Evolutionary conservation across 2,329 filamentous ascomycete genomes (phyloP).

Genomic region (Phyllosticta ampelicida): DNA sequence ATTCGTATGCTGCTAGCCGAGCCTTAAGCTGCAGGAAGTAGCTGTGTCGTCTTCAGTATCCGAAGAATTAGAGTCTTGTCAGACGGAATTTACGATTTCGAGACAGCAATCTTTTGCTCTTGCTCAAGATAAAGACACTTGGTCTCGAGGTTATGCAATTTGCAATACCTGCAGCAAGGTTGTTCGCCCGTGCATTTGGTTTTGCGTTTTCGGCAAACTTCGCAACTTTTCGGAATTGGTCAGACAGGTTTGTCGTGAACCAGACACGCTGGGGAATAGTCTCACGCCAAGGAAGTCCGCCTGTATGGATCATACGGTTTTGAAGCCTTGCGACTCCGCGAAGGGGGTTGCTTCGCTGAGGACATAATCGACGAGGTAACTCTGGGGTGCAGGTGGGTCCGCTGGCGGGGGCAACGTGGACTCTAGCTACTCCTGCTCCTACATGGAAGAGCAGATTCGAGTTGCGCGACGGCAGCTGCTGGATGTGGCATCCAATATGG

Average conservation of each 20-base stretch:
- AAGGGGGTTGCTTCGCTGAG: slow-evolving; percentile 2
- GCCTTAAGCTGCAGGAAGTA: slow-evolving; percentile 15
- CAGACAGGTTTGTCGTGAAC: neutral
- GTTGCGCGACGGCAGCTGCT: neutral
- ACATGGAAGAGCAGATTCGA: neutral
- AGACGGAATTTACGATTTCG: slow-evolving; percentile 13
- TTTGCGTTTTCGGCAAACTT: slow-evolving; percentile 16
- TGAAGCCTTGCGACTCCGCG: slow-evolving; percentile 17
- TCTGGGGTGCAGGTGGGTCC: neutral
- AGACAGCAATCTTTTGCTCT: slow-evolving; percentile 14
- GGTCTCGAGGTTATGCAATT: slow-evolving; percentile 11
- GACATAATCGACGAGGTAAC: neutral
- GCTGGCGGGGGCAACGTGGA: neutral
- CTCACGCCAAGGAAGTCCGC: slow-evolving; percentile 9
- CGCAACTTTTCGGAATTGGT: slow-evolving; percentile 13
- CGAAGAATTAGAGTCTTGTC: neutral
- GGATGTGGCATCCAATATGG: slow-evolving; percentile 5
- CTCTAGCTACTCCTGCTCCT: too few relatives aligned
- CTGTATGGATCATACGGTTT: slow-evolving; percentile 4
- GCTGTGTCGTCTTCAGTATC: slow-evolving; percentile 2
- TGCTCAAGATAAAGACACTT: slow-evolving; percentile 15
- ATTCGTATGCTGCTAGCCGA: slow-evolving; percentile 14
- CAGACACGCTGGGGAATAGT: neutral
- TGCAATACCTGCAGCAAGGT: slow-evolving; percentile 11
- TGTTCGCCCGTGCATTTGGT: slow-evolving; percentile 15